Evolutionary conservation across 768 basidiomycete genomes (phyloP).

Genomic region (Phallus indusiatus): DNA sequence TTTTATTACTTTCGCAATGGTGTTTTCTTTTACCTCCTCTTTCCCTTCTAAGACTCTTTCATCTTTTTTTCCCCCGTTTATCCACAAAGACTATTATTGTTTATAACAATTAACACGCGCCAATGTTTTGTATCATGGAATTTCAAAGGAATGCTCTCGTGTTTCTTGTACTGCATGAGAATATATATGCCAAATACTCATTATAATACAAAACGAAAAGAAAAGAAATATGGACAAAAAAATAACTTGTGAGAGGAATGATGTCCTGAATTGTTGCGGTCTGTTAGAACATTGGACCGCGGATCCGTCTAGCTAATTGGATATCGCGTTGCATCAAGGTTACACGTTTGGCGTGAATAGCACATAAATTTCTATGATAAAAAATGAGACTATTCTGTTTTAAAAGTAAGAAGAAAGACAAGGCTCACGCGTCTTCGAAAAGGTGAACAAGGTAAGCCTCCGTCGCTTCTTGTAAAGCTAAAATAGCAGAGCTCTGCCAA

Average conservation of each 20-base stretch:
- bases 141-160: not conserved
- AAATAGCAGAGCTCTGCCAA: conserved; percentile 92
- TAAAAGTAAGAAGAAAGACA: conserved; percentile 5
- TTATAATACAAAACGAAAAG: not conserved
- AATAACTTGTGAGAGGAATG: not conserved
- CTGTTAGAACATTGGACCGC: conserved; percentile 60
- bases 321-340: conserved; percentile 98
- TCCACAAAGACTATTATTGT: not conserved
- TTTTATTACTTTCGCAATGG: not conserved
- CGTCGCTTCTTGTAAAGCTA: conserved; percentile 94
- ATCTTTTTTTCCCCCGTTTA: too few relatives aligned
- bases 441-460: conserved; percentile 92
- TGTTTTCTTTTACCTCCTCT: not conserved
- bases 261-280: not conserved
- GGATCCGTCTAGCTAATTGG: conserved; percentile 89
- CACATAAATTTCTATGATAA: conserved; percentile 73
- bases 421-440: conserved; percentile 91
- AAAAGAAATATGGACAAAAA: not conserved
- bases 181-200: not conserved
- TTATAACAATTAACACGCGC: not conserved
- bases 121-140: not conserved
- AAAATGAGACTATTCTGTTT: conserved; percentile 3
- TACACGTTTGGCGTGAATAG: conserved; percentile 95
- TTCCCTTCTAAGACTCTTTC: too few relatives aligned
- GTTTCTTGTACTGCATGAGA: too few relatives aligned